phyloP scores from a whole-genome alignment of 352 stramenopile genomes.

The Pythium guiyangense region DNA sequence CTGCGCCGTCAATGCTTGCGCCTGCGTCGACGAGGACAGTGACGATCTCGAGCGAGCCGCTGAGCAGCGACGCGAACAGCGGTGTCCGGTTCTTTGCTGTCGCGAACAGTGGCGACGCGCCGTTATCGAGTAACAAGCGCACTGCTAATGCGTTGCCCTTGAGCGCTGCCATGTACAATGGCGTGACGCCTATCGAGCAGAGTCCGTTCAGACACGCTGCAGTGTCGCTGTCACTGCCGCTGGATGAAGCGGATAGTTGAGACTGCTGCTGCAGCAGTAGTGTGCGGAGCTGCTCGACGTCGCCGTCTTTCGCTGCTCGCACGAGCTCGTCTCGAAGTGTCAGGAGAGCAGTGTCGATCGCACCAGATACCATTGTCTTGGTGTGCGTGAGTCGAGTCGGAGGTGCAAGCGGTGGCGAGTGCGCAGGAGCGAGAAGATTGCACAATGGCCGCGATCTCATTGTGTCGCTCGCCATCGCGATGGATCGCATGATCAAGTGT shows the following conservation, averaged over 20 bases:
- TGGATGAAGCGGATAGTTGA: not conserved
- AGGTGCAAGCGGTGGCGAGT: not conserved
- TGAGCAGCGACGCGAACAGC: constrained; percentile 6
- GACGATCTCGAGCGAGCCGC: constrained; percentile 6
- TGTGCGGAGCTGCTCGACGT: not conserved
- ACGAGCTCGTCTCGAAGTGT: constrained; percentile 8
- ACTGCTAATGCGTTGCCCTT: not conserved
- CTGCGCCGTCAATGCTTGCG: not conserved
- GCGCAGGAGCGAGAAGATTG: too few relatives aligned
- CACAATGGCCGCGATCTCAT: too few relatives aligned
- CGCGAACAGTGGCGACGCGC: not conserved
- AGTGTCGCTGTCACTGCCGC: not conserved
- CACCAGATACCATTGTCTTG: constrained; percentile 6
- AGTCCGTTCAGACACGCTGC: constrained; percentile 1
- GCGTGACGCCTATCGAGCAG: constrained; percentile 9
- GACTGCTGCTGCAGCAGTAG: not conserved
- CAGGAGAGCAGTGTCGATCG: not conserved
- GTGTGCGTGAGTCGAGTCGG: not conserved
- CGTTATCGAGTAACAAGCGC: constrained; percentile 1
- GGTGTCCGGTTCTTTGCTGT: constrained; percentile 3
- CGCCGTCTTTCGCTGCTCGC: constrained; percentile 5
- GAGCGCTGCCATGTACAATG: constrained; percentile 11
- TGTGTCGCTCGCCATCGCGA: too few relatives aligned
- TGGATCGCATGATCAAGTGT: too few relatives aligned
- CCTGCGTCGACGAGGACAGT: constrained; percentile 4